phyloP scores from a whole-genome alignment of 2,329 filamentous ascomycete species.

The Nothopassalora personata region DNA sequence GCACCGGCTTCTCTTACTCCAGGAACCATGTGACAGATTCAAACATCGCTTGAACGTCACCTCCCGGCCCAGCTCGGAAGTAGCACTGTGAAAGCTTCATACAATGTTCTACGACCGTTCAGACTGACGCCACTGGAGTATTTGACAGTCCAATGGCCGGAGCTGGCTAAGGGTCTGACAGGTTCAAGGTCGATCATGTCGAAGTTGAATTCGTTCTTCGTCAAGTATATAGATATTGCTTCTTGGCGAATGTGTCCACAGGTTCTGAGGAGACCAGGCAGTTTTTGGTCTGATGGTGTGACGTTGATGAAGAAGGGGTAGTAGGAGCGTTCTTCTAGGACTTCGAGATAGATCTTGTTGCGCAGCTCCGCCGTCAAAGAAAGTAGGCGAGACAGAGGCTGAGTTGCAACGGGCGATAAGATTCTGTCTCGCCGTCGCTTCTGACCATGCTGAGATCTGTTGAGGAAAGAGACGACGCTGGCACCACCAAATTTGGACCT shows the following conservation, averaged over 20 bases:
- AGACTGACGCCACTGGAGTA: neutral
- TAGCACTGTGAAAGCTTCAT: neutral
- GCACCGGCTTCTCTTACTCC: too few species aligned
- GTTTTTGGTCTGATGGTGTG: constrained; percentile 28
- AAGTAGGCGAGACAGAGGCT: constrained; percentile 17
- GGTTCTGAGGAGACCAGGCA: constrained; percentile 39
- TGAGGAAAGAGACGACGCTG: too few species aligned
- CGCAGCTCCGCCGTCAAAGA: constrained; percentile 38
- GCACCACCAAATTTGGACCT: too few species aligned
- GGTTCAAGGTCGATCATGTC: neutral
- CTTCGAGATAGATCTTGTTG: constrained; percentile 39
- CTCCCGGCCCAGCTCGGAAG: too few species aligned
- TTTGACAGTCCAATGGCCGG: neutral
- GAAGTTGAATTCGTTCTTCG: constrained; percentile 40
- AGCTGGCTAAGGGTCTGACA: neutral
- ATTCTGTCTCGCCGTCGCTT: too few species aligned
- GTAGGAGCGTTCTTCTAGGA: constrained; percentile 29
- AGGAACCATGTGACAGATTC: too few species aligned
- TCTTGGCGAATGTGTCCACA: constrained; percentile 39
- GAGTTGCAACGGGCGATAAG: neutral
- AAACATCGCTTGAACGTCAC: too few species aligned
- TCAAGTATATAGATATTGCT: constrained; percentile 42
- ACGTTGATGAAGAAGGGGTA: constrained; percentile 29
- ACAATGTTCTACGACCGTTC: neutral
- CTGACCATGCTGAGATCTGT: too few species aligned